Evolutionary conservation across 1,284 basidiomycete species (phyloP), one percentile per base, ranked within the genome.

Genomic region (Phlebopus sp.): DNA sequence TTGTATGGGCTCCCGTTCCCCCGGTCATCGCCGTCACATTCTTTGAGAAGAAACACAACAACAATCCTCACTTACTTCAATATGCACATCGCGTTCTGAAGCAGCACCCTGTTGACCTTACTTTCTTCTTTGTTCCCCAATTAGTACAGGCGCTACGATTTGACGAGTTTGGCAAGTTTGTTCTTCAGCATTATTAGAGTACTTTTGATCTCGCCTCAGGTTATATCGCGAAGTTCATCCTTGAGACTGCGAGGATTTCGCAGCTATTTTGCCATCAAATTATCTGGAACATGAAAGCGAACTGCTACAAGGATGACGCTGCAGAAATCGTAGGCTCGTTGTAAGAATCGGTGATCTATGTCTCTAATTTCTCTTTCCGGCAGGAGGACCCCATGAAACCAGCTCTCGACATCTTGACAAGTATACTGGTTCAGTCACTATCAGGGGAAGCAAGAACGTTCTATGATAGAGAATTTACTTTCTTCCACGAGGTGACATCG

Each of bases 221-320:
- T 40, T 99, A 99, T 68, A 93, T 99, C 23, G 84, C 89, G 55
- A 83, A 88, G 23, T 99, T 98, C 75, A 94, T 99, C 61, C 95
- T 95, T 57, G 94, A 98, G 71, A 97, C 96, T 0, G 90, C 95
- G 10, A 96, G 94, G 70, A 93, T 99, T 53, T 98, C 95, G 4
- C 96, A 97, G 68, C 71, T 95, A 9, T 99, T 99, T 76, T 99
- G 97, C 64, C 97, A 99, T 68, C 97, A 99, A 72, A 99, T 99
- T 54, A 93, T 99, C 55, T 99, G 97, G 97, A 99, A 99, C 68
- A 99, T 99, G 97, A 97, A 97, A 63, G 97, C 97, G 4, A 99
- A 99, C 66, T 92, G 87, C 53, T 97, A 86, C 69, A 92, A 89
- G 59, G 97, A 96, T 60, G 97, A 99, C 59, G 75, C 77, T 10